These are phyloP conservation scores for Auxenochlorella pyrenoidosa DNA, from an alignment of 139 green algal genomes.

Conservation along the genomic window DNA sequence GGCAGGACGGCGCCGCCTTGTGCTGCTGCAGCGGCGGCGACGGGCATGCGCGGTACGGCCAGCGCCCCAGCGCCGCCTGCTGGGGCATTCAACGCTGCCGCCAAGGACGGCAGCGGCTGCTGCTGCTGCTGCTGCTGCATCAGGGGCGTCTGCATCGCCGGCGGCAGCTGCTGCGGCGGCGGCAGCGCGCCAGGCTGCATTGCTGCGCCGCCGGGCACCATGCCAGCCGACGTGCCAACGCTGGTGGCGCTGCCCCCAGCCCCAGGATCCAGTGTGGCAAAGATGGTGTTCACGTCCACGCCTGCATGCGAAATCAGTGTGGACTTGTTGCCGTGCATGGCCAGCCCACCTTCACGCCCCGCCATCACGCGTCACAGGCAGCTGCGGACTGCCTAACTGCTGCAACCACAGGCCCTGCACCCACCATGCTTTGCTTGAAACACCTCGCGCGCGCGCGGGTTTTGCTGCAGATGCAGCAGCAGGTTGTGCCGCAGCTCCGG, in stretches of 20 bases:
- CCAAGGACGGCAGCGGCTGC: conserved; percentile 14
- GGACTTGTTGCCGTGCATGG: no score
- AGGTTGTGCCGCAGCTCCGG: conserved; percentile 36
- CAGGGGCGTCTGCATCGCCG: not conserved
- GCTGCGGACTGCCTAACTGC: no score
- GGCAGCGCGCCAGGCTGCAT: not conserved
- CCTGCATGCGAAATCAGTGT: not conserved
- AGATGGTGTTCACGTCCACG: conserved; percentile 14
- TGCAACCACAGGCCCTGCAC: no score
- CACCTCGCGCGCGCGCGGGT: conserved; percentile 20
- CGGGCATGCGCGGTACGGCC: not conserved
- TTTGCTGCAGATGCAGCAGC: conserved; percentile 42
- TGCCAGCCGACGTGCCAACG: not conserved
- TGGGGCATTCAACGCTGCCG: not conserved
- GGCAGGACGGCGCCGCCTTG: not conserved
- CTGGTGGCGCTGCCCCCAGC: not conserved
- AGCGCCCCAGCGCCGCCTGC: not conserved
- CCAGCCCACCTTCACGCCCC: no score
- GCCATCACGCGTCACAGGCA: no score
- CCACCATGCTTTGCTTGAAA: conserved; percentile 33
- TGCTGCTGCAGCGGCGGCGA: not conserved
- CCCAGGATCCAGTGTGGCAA: not conserved
- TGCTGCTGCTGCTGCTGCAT: not conserved
- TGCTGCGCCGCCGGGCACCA: not conserved
- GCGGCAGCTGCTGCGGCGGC: not conserved